Conservation (phyloP, 1,284 basidiomycete genomes). For the Ceratobasidium sp. region DNA sequence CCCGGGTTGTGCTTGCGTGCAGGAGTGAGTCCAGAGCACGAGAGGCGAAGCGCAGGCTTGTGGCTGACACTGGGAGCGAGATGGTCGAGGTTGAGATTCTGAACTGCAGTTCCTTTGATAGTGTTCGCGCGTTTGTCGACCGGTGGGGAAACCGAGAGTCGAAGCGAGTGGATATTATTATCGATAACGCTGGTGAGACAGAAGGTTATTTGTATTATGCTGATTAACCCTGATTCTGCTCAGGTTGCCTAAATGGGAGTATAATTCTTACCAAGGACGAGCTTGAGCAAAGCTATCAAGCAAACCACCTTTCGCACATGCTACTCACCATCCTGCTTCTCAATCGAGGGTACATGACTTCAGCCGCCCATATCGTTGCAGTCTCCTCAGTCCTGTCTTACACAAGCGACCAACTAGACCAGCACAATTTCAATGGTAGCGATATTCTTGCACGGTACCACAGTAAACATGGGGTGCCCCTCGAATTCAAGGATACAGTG, state of each 20-base stretch:
- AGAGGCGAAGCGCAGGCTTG: constrained; percentile 37
- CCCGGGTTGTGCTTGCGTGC: constrained; percentile 42
- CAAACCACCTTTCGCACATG: constrained; percentile 35
- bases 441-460: constrained; percentile 27
- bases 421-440: constrained; percentile 6
- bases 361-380: constrained; percentile 35
- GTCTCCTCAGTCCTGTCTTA: constrained; percentile 38
- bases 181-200: constrained; percentile 41
- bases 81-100: constrained; percentile 32
- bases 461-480: background rate
- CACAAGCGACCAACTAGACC: constrained; percentile 20
- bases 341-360: constrained; percentile 27
- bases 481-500: constrained; percentile 19
- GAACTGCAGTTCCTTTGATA: constrained; percentile 34
- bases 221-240: constrained; percentile 18
- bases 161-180: constrained; percentile 40
- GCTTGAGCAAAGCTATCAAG: constrained; percentile 37
- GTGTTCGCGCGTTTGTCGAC: constrained; percentile 30
- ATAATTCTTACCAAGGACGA: constrained; percentile 28
- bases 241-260: too few relatives aligned
- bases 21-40: constrained; percentile 26
- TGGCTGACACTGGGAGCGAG: constrained; percentile 30
- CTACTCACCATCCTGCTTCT: constrained; percentile 38
- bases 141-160: constrained; percentile 33
- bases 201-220: background rate